Base-by-base conservation (phyloP, 495 filamentous ascomycete species). In the Astrocystis sublimbata region DNA sequence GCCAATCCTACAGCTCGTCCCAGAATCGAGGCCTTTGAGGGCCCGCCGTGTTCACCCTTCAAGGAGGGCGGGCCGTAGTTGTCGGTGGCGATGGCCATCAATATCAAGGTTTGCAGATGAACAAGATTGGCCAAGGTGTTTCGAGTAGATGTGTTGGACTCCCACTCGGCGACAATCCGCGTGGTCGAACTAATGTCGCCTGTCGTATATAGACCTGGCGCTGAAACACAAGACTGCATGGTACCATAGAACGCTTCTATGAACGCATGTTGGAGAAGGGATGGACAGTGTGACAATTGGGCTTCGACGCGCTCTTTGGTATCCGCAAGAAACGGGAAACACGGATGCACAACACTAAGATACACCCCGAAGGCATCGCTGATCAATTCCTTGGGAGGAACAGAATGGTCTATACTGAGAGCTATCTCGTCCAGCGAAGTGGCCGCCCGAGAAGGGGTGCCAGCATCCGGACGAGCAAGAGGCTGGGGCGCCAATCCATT, bases 291-390 rank as follows among this genome's bases (percentile, higher is more conserved):
- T 9, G 82, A 79, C 19, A 94, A 73, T 41, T 87, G 77, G 12
- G 81, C 81, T 42, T 86, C 77, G 3, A 92, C 79, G 6, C 84
- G 79, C 36, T 81, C 78, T 65, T 87, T 91, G 36, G 81, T 86
- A 64, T 84, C 79, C 1, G 90, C 84, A 15, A 96, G 81, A 3
- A 96, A 76, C 0, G 92, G 92, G 56, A 93, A 86, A 15, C 86
- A 83, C 2, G 85, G 84, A 67, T 96, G 91, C 17, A 96, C 85
- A 30, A 83, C 76, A 19, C 82, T 77, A 56, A 91, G 87, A 68
- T 92, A 93, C 50, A 88, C 92, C 55, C 80, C 61, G 73, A 81
- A 78, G 47, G 75, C 65, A 67, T 71, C 58, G 17, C 79, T 78
- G 21, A 83, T 74, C 51, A 80, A 73, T 42, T 80, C 77, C 19